Conservation (phyloP, 805 yeast genomes). For the Candida coleopterorum region DNA sequence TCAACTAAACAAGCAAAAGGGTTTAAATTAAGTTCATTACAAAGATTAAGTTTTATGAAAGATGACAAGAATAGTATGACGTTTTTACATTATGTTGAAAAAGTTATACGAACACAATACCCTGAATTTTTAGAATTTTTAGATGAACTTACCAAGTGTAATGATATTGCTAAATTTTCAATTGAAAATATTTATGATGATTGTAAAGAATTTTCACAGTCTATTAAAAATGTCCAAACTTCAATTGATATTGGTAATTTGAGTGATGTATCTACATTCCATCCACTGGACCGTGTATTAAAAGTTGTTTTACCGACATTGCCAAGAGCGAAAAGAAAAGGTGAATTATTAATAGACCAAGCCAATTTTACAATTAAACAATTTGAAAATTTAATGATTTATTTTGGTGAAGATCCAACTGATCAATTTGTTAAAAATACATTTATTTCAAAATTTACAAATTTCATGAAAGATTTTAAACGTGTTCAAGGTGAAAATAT, state of each 20-base stretch:
- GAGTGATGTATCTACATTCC: slow-evolving; percentile 57
- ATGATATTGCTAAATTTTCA: slow-evolving; percentile 54
- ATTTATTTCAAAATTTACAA: slow-evolving; percentile 58
- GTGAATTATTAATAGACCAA: slow-evolving; percentile 47
- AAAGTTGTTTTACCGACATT: slow-evolving; percentile 49
- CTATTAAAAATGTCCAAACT: slow-evolving; percentile 46
- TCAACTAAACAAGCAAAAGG: slow-evolving; percentile 63
- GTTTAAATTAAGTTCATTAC: slow-evolving; percentile 64
- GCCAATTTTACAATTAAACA: slow-evolving; percentile 46
- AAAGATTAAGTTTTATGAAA: slow-evolving; percentile 66
- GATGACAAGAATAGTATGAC: slow-evolving; percentile 66
- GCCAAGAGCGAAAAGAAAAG: slow-evolving; percentile 51
- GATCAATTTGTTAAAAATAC: slow-evolving; percentile 50
- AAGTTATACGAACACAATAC: slow-evolving; percentile 57
- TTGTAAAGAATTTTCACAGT: slow-evolving; percentile 48
- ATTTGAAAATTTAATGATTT: slow-evolving; percentile 57
- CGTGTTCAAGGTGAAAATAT: slow-evolving; percentile 62
- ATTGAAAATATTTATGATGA: slow-evolving; percentile 60
- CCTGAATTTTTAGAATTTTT: slow-evolving; percentile 60
- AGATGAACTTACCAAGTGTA: slow-evolving; percentile 51
- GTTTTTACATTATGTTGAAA: slow-evolving; percentile 71
- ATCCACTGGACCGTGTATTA: slow-evolving; percentile 61
- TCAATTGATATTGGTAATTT: slow-evolving; percentile 60
- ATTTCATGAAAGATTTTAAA: slow-evolving; percentile 57
- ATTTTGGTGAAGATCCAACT: slow-evolving; percentile 68